A percentile compares a stretch with the other conserved stretches of the same genome.
phyloP scores from a whole-genome alignment of 108 stramenopile genomes.

The Nitzschia palea region DNA sequence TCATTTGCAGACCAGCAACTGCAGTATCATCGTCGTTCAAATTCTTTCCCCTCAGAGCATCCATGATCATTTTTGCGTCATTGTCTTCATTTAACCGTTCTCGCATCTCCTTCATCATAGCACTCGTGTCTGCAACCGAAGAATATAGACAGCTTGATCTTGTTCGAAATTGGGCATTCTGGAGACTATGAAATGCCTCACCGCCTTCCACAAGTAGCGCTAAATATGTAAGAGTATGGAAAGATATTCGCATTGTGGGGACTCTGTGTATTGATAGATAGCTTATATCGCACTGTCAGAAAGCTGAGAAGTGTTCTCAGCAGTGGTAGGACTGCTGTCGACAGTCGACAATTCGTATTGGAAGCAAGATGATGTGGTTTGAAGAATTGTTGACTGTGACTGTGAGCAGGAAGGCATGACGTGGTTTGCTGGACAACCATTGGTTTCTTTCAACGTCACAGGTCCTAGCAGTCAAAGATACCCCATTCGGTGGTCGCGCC shows the following conservation, averaged over 20 bases:
- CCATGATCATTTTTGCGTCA: constrained; percentile 70
- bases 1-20: constrained; percentile 78
- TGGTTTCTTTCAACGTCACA: too few relatives aligned
- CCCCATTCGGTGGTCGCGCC: too few relatives aligned
- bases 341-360: too few relatives aligned
- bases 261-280: too few relatives aligned
- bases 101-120: constrained; percentile 48
- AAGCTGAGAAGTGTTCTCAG: too few relatives aligned
- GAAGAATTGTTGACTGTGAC: not conserved
- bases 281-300: too few relatives aligned
- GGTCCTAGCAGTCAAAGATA: too few relatives aligned
- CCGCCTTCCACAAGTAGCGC: not conserved
- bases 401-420: too few relatives aligned
- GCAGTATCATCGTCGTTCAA: constrained; percentile 89
- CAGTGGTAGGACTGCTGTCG: too few relatives aligned
- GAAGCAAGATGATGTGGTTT: constrained; percentile 1
- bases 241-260: constrained; percentile 2
- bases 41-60: constrained; percentile 79
- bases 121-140: constrained; percentile 35
- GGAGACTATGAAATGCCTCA: not conserved
- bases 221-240: not conserved
- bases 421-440: too few relatives aligned
- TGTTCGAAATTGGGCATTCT: not conserved
- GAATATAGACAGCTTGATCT: not conserved
- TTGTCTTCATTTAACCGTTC: constrained; percentile 56